phyloP scores from a whole-genome alignment of 2,329 filamentous ascomycete species.

The Pseudocercospora crystallina region DNA sequence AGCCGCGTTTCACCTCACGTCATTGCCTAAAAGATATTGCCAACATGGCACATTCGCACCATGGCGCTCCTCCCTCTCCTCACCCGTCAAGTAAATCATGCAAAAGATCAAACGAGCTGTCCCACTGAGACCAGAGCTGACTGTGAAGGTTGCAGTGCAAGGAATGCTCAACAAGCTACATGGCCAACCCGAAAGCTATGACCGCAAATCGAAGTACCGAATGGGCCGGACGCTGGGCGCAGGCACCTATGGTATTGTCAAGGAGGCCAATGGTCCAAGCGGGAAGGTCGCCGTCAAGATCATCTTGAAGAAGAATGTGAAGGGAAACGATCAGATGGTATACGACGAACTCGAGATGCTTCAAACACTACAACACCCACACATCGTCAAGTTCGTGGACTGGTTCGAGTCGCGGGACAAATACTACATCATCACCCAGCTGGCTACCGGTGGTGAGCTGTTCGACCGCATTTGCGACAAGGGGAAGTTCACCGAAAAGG shows the following conservation, averaged over 20 bases:
- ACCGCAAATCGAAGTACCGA: slow-evolving; percentile 93
- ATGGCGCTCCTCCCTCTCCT: slow-evolving; percentile 5
- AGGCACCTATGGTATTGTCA: slow-evolving; percentile 96
- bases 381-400: slow-evolving; percentile 96
- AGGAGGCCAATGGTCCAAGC: slow-evolving; percentile 81
- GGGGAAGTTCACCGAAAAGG: slow-evolving; percentile 97
- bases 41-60: slow-evolving; percentile 5
- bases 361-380: slow-evolving; percentile 83
- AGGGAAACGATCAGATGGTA: slow-evolving; percentile 97
- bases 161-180: slow-evolving; percentile 90
- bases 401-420: slow-evolving; percentile 99
- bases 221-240: slow-evolving; percentile 94
- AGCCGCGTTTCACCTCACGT: slow-evolving; percentile 16
- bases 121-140: slow-evolving; percentile 22
- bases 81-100: slow-evolving; percentile 9
- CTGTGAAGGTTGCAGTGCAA: slow-evolving; percentile 22
- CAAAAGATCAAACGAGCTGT: slow-evolving; percentile 16
- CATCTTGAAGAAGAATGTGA: slow-evolving; percentile 98
- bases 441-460: slow-evolving; percentile 92
- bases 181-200: slow-evolving; percentile 96
- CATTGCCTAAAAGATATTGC: slow-evolving; percentile 10
- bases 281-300: slow-evolving; percentile 97
- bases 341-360: slow-evolving; percentile 96
- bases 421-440: slow-evolving; percentile 97
- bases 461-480: slow-evolving; percentile 98